phyloP scores from a whole-genome alignment of 1,284 basidiomycete genomes.

The Ceraceosorus guamensis region DNA sequence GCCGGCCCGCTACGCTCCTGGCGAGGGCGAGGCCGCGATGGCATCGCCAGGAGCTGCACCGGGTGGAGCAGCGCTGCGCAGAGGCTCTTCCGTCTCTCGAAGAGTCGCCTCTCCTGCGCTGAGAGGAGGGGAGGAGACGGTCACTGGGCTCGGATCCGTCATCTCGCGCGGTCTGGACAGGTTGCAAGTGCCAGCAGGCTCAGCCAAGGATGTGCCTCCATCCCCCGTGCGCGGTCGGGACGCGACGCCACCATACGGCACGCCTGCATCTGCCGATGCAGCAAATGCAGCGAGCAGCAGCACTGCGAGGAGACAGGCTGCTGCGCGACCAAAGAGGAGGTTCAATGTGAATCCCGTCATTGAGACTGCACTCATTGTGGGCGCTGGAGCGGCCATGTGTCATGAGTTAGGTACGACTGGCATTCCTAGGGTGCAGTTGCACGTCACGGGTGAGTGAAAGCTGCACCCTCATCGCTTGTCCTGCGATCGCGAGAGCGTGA shows the following conservation, averaged over 20 bases:
- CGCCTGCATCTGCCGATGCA: not conserved
- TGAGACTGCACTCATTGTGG: slow-evolving; percentile 19
- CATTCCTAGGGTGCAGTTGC: slow-evolving; percentile 3
- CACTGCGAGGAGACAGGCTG: not conserved
- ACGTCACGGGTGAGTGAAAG: not conserved
- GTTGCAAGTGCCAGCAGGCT: no score
- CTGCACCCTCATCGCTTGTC: no score
- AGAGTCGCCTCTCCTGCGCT: no score
- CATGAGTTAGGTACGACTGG: slow-evolving; percentile 17
- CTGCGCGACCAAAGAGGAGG: not conserved
- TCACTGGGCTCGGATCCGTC: no score
- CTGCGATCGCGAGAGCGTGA: no score
- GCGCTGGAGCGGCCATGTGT: slow-evolving; percentile 18
- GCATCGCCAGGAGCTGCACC: not conserved
- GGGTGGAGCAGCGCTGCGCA: no score
- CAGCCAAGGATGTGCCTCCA: no score
- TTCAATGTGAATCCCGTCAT: slow-evolving; percentile 18
- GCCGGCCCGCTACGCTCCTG: not conserved
- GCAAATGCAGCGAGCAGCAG: not conserved
- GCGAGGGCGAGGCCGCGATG: not conserved
- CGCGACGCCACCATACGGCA: not conserved
- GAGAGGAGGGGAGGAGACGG: no score
- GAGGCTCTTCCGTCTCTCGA: no score
- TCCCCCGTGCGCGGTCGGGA: not conserved
- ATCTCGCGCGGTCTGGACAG: not conserved